These are phyloP conservation scores for Xylariaceae sp. DNA, from an alignment of 2,329 filamentous ascomycete species.

Conservation along the genomic window DNA sequence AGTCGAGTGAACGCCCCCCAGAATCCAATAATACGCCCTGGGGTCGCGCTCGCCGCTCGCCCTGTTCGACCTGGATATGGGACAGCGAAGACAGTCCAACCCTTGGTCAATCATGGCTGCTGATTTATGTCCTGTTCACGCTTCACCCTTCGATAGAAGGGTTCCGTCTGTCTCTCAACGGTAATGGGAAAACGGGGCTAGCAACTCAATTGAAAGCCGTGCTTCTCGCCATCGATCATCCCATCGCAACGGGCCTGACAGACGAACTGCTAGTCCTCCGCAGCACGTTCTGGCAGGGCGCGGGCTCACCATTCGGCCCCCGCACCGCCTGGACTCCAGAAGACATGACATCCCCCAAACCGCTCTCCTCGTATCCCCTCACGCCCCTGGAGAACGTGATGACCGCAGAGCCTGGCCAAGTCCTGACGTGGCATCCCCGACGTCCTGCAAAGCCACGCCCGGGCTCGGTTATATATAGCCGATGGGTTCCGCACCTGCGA, in stretches of 20 bases:
- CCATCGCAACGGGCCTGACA: conserved; percentile 29
- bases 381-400: conserved; percentile 47
- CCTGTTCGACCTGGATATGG: conserved; percentile 44
- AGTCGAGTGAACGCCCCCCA: conserved; percentile 46
- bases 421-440: conserved; percentile 59
- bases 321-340: conserved; percentile 59
- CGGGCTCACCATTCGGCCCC: conserved; percentile 62
- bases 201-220: conserved; percentile 41
- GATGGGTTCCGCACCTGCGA: conserved; percentile 70
- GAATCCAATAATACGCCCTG: conserved; percentile 53
- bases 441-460: conserved; percentile 68
- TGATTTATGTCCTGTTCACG: conserved; percentile 50
- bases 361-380: conserved; percentile 44
- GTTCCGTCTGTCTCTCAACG: conserved; percentile 44
- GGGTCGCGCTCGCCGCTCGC: conserved; percentile 53
- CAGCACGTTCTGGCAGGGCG: conserved; percentile 66
- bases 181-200: conserved; percentile 32
- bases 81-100: conserved; percentile 38
- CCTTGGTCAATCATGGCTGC: conserved; percentile 49
- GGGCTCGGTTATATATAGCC: conserved; percentile 69
- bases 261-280: conserved; percentile 42
- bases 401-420: conserved; percentile 31
- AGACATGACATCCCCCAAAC: conserved; percentile 34
- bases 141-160: conserved; percentile 45
- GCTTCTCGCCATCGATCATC: conserved; percentile 47